These are phyloP conservation scores for Wickerhamiella lipophila DNA, from an alignment of 805 yeast genomes.

Conservation along the genomic window DNA sequence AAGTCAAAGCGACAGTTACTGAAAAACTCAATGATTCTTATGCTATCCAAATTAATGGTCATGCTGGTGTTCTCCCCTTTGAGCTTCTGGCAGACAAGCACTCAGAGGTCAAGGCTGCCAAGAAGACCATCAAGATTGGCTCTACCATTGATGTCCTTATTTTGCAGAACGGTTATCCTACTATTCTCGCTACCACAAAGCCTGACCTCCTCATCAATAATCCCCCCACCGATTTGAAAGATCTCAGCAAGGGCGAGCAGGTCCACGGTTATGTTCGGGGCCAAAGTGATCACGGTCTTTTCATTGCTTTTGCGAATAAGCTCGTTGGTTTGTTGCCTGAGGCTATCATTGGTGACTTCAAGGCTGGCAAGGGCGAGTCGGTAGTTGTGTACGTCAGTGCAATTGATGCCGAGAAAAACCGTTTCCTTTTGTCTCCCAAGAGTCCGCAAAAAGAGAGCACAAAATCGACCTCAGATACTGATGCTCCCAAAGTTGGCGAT, in stretches of 20 bases:
- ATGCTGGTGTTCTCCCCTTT: conserved; percentile 45
- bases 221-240: conserved; percentile 48
- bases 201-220: conserved; percentile 56
- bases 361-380: conserved; percentile 56
- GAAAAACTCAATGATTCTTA: conserved; percentile 68
- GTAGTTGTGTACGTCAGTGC: conserved; percentile 54
- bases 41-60: conserved; percentile 44
- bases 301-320: conserved; percentile 66
- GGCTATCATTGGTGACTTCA: conserved; percentile 38
- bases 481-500: conserved; percentile 48
- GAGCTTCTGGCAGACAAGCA: conserved; percentile 42
- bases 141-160: conserved; percentile 46
- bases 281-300: conserved; percentile 54
- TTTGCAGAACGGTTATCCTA: conserved; percentile 47
- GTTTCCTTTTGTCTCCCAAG: conserved; percentile 57
- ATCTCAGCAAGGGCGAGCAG: conserved; percentile 56
- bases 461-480: conserved; percentile 13
- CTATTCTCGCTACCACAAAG: conserved; percentile 54
- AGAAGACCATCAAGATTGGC: conserved; percentile 56
- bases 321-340: conserved; percentile 76
- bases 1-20: conserved; percentile 46
- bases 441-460: conserved; percentile 13
- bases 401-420: conserved; percentile 52
- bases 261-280: conserved; percentile 64
- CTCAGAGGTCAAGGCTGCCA: conserved; percentile 63